Evolutionary conservation across 768 basidiomycete genomes (phyloP).

Genomic region (Pleurotus tuber-regium): DNA sequence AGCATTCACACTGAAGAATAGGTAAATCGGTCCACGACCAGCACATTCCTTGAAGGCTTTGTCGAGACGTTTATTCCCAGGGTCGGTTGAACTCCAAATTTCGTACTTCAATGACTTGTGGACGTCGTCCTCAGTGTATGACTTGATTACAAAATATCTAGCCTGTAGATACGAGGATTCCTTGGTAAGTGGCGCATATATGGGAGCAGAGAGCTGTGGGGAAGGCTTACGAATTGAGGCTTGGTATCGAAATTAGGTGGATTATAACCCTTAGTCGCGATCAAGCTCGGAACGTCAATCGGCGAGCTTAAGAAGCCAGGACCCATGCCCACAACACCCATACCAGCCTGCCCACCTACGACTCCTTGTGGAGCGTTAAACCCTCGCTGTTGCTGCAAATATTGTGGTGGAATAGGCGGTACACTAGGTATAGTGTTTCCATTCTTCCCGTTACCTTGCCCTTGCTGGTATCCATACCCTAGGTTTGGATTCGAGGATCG

Average conservation of each 20-base stretch:
- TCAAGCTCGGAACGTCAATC: slow-evolving; percentile 82
- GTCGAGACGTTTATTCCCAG: slow-evolving; percentile 96
- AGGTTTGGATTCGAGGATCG: slow-evolving; percentile 71
- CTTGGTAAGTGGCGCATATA: no score
- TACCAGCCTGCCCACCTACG: slow-evolving; percentile 54
- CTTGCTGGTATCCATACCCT: slow-evolving; percentile 59
- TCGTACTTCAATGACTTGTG: slow-evolving; percentile 98
- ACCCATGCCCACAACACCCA: slow-evolving; percentile 37
- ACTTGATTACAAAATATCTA: slow-evolving; percentile 97
- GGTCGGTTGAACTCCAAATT: slow-evolving; percentile 96
- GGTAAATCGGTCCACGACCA: slow-evolving; percentile 90
- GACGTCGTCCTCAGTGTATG: slow-evolving; percentile 98
- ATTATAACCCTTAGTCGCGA: slow-evolving; percentile 89
- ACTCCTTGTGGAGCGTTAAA: slow-evolving; percentile 1
- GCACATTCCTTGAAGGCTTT: slow-evolving; percentile 96
- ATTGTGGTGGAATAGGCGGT: slow-evolving; percentile 72
- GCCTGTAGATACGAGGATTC: slow-evolving; percentile 68
- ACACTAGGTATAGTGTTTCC: slow-evolving; percentile 55
- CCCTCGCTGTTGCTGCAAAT: slow-evolving; percentile 47
- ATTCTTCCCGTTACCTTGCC: slow-evolving; percentile 28
- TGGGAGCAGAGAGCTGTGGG: background rate
- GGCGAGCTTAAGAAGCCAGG: slow-evolving; percentile 59
- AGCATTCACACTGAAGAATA: slow-evolving; percentile 98
- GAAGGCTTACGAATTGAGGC: slow-evolving; percentile 65
- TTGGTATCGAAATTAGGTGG: slow-evolving; percentile 80